These are phyloP conservation scores for Ceratocystis colombiana DNA, from an alignment of 2,329 filamentous ascomycete genomes.

Conservation along the genomic window DNA sequence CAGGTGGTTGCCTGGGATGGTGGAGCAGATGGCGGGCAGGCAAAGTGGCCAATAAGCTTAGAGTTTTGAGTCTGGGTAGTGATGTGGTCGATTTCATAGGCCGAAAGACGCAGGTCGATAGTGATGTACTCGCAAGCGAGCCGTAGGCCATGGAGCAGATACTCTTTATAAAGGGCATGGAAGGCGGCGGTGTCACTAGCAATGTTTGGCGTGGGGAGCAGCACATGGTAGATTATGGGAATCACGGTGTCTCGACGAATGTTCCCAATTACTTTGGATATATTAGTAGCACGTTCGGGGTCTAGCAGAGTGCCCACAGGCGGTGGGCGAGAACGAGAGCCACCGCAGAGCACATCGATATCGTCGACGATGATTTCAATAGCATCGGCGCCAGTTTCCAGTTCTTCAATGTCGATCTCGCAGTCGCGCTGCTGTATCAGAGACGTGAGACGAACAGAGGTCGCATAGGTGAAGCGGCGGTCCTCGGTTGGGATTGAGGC, in stretches of 20 bases:
- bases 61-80: slow-evolving; percentile 44
- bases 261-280: slow-evolving; percentile 50
- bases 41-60: slow-evolving; percentile 52
- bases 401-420: slow-evolving; percentile 49
- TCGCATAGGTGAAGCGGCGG: slow-evolving; percentile 56
- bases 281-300: slow-evolving; percentile 37
- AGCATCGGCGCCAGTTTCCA: slow-evolving; percentile 57
- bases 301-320: slow-evolving; percentile 26
- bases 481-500: slow-evolving; percentile 51
- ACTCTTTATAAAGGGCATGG: slow-evolving; percentile 41
- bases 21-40: slow-evolving; percentile 27
- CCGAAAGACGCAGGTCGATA: slow-evolving; percentile 49
- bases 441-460: slow-evolving; percentile 50
- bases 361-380: slow-evolving; percentile 48
- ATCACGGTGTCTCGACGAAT: slow-evolving; percentile 53
- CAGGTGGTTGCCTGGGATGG: slow-evolving; percentile 36
- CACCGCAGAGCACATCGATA: slow-evolving; percentile 21
- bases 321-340: slow-evolving; percentile 16
- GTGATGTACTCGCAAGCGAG: slow-evolving; percentile 54
- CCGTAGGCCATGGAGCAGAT: slow-evolving; percentile 50
- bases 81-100: slow-evolving; percentile 42
- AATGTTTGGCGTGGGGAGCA: slow-evolving; percentile 29
- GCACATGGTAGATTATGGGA: slow-evolving; percentile 47
- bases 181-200: slow-evolving; percentile 26
- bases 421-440: slow-evolving; percentile 39